Base-by-base conservation (phyloP, 2,329 filamentous ascomycete species). In the Epicoccum nigrum region DNA sequence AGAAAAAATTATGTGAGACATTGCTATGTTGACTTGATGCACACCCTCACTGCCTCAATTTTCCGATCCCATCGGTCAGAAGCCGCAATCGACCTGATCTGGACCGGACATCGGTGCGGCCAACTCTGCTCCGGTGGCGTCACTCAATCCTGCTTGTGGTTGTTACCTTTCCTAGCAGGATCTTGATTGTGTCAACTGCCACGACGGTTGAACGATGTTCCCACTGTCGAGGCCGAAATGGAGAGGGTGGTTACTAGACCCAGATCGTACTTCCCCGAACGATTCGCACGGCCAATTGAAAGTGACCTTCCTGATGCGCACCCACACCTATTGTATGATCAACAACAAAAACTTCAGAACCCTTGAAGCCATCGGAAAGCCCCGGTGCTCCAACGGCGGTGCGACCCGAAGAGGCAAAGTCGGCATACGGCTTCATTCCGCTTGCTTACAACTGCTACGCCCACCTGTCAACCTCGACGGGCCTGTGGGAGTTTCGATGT, bases 241-340 rank as follows among this genome's bases (percentile, higher is more conserved):
- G 23, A 32, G 25, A 5, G 27, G 13, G 11, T 11, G 16, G 12
- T 15, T 15, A 25, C 45, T 32, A 49, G 25, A 31, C 37, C 38
- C n/a, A 12, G 23, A 11, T 5, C 9, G 44, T 25, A 23, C 5
- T 5, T 16, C 17, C 12, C 38, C 38, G 25, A 32, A 25, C 23
- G n/a, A n/a, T 3, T 7, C 23, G 23, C 25, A n/a, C 32, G 25
- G 32, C 21, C 23, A 25, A 7, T 5, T 31, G 25, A 23, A 19
- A 15, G 5, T 9, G 37, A 42, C 38, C 37, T 49, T 49, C 45
- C 45, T 19, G 38, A 49, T 49, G 38, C 17, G 27, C 21, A 37
- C 31, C 37, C 30, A 37, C 31, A 12, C 25, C n/a, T 8, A 17
- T 17, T 25, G 19, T 25, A 19, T 38, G 25, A 32, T 27, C 23